A percentile compares a stretch with the other conserved stretches of the same genome.
These are phyloP conservation scores for Exophiala oligosperma DNA, from an alignment of 2,329 filamentous ascomycete species.

Conservation along the genomic window DNA sequence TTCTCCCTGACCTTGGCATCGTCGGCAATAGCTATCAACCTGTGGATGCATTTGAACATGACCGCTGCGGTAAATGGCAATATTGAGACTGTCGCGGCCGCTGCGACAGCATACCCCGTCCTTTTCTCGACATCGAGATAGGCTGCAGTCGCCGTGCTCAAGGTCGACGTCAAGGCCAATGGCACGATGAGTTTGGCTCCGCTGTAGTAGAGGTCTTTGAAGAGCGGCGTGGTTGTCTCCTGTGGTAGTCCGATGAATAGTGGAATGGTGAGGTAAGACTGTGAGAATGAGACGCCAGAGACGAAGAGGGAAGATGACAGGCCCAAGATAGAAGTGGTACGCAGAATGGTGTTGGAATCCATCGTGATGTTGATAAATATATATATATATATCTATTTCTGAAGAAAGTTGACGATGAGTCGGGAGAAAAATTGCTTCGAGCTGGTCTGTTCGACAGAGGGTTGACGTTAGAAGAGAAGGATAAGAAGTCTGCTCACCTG, in stretches of 20 bases:
- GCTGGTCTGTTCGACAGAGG: no score
- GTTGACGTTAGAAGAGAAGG: no score
- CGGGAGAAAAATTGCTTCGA: not conserved
- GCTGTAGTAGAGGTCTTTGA: conserved; percentile 17
- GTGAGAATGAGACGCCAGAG: conserved; percentile 14
- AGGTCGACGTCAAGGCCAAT: conserved; percentile 7
- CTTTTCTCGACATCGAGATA: conserved; percentile 12
- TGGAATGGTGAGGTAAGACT: conserved; percentile 16
- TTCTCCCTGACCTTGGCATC: conserved; percentile 9
- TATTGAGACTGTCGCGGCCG: not conserved
- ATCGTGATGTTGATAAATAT: not conserved
- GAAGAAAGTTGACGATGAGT: not conserved
- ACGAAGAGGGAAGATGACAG: conserved; percentile 10
- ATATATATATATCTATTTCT: not conserved
- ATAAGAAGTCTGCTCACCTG: no score
- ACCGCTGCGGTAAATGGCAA: conserved; percentile 4
- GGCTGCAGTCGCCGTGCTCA: conserved; percentile 8
- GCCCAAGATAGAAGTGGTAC: conserved; percentile 8
- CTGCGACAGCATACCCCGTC: conserved; percentile 9
- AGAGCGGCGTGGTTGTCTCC: conserved; percentile 9
- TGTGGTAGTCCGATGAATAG: conserved; percentile 11
- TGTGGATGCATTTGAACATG: conserved; percentile 12
- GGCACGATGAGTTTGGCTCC: conserved; percentile 14
- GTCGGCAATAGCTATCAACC: conserved; percentile 8
- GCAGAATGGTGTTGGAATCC: not conserved